Evolutionary conservation across 371 early-diverging fungal genomes (phyloP).

Genomic region (Fennellomyces sp.): DNA sequence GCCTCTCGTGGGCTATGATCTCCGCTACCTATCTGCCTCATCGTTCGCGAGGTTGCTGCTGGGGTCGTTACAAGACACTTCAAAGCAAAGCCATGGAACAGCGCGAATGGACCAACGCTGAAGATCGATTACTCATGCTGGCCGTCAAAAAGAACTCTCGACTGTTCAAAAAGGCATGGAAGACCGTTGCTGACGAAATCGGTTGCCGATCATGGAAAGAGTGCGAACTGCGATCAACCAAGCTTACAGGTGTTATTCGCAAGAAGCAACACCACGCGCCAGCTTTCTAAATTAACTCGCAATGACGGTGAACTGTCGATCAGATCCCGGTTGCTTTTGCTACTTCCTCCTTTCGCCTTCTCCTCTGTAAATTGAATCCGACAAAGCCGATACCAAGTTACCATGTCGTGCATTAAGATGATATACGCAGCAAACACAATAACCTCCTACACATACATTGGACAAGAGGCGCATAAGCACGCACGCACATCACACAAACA

Average conservation of each 20-base stretch:
- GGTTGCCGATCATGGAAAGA: slow-evolving; percentile 28
- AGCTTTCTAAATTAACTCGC: background rate
- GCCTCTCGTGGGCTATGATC: slow-evolving; percentile 54
- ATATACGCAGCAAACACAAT: background rate
- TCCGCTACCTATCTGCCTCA: slow-evolving; percentile 50
- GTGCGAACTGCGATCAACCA: slow-evolving; percentile 23
- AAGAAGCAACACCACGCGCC: slow-evolving; percentile 18
- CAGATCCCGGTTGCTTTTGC: background rate
- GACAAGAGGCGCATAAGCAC: background rate
- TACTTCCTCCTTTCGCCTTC: background rate
- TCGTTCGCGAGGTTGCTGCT: slow-evolving; percentile 53
- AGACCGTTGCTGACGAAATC: slow-evolving; percentile 27
- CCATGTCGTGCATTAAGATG: too few relatives aligned
- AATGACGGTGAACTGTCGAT: background rate
- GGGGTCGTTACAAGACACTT: slow-evolving; percentile 54
- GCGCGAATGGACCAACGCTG: slow-evolving; percentile 24
- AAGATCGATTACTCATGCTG: slow-evolving; percentile 20
- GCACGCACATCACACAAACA: background rate
- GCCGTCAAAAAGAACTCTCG: slow-evolving; percentile 26
- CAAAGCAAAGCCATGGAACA: slow-evolving; percentile 30
- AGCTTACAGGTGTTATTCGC: slow-evolving; percentile 12
- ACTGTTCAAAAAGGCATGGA: slow-evolving; percentile 35
- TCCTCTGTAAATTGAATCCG: background rate
- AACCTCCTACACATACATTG: background rate
- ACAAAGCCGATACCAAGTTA: too few relatives aligned